Base-by-base conservation (phyloP, 495 filamentous ascomycete genomes). In the Podospora bellae-mahoneyi region DNA sequence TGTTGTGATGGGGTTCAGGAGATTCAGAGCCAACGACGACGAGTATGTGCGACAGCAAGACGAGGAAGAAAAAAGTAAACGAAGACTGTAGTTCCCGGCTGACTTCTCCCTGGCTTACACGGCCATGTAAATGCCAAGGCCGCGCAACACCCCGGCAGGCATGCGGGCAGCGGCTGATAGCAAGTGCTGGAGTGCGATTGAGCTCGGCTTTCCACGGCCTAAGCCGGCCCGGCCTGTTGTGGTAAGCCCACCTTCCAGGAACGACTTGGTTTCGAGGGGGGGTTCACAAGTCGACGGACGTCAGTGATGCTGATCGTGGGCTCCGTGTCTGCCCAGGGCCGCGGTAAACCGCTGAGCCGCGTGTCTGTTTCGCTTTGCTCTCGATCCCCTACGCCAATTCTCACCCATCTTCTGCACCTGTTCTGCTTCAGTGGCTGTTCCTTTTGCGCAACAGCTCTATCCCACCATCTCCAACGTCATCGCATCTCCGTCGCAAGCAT, bases 181-280 rank as follows among this genome's bases (percentile, higher is more conserved):
- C 60, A 60, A 20, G 62, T 64, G 63, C 2, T 23, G 16, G 20
- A n/a, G 7, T n/a, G 15, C 56, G 39, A n/a, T 62, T 48, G 39
- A 28, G 34, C 54, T 66, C 79, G 77, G 77, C 74, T 76, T 68
- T 5, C 32, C 15, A 64, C 80, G 76, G 77, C 71, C 78, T 76
- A 48, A 71, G n/a, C 68, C 75, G 80, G 76, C 70, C 76, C 73
- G 72, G 39, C 0, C 23, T 23, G 23, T 3, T 48, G 15, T 30
- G n/a, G 69, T 55, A 19, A 64, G 23, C 67, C 67, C 68, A 60
- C 65, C 59, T 64, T 20, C 30, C 70, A 68, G 66, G 69, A 66
- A 64, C 66, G 48, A 34, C 15, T 56, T 65, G 20, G 59, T 5
- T 23, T 18, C 30, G 30, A 32, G 30, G 30, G 30, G 30, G 3